phyloP scores from a whole-genome alignment of 225 moss, liverwort and hornwort species.

The Bryum argenteum region DNA sequence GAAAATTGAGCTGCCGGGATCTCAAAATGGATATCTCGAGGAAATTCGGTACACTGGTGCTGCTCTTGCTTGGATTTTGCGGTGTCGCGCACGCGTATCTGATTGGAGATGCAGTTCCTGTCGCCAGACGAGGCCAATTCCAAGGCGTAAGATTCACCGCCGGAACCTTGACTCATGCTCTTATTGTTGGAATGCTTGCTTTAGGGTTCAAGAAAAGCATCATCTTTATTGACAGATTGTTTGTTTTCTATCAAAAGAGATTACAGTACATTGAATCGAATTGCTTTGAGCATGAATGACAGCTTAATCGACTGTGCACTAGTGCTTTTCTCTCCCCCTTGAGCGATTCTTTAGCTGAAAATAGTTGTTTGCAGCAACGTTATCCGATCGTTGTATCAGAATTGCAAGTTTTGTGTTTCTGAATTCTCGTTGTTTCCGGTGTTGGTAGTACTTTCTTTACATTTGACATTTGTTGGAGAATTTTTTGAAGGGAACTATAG shows the following conservation, averaged over 20 bases:
- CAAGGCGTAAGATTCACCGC: conserved; percentile 46
- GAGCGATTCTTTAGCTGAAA: background rate
- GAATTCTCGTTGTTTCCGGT: too few relatives aligned
- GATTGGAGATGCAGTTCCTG: conserved; percentile 68
- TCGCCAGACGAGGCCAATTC: conserved; percentile 54
- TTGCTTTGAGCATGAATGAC: background rate
- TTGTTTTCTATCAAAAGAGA: background rate
- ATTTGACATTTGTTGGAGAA: background rate
- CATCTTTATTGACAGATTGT: background rate
- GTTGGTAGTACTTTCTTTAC: background rate
- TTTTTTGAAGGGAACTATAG: conserved; percentile 1
- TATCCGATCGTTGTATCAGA: background rate
- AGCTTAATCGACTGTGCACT: background rate
- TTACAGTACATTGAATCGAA: background rate
- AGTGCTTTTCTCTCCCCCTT: background rate
- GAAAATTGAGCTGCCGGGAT: conserved; percentile 24
- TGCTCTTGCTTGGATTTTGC: conserved; percentile 21
- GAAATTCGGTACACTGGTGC: conserved; percentile 1
- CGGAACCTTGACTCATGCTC: conserved; percentile 1
- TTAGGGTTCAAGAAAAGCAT: background rate
- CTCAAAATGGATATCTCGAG: conserved; percentile 28
- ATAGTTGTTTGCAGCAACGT: background rate
- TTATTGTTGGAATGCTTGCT: background rate
- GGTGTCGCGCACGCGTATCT: conserved; percentile 52
- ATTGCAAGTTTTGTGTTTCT: background rate